phyloP scores from a whole-genome alignment of 2,329 filamentous ascomycete genomes.

The Coniochaeta hoffmannii region DNA sequence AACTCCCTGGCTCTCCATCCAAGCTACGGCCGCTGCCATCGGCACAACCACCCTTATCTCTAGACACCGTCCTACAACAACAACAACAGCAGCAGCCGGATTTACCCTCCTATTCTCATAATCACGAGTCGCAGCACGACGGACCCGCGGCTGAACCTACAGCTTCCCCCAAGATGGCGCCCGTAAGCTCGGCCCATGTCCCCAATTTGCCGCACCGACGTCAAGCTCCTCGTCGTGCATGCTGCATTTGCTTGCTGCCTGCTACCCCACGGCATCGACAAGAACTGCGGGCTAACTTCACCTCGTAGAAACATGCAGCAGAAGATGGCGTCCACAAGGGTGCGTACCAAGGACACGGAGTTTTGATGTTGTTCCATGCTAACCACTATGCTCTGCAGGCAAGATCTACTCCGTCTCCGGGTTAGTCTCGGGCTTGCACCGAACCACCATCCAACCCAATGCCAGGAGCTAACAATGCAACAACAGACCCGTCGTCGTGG shows the following conservation, averaged over 20 bases:
- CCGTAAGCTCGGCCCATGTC: slow-evolving; percentile 36
- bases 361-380: slow-evolving; percentile 9
- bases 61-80: neutral
- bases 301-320: slow-evolving; percentile 19
- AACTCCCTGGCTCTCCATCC: slow-evolving; percentile 3
- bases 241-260: slow-evolving; percentile 4
- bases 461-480: slow-evolving; percentile 22
- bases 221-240: slow-evolving; percentile 6
- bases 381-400: slow-evolving; percentile 30
- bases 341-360: slow-evolving; percentile 19
- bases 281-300: neutral
- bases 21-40: neutral
- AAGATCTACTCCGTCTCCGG: slow-evolving; percentile 58
- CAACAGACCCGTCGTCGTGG: slow-evolving; percentile 79
- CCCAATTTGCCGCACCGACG: slow-evolving; percentile 5
- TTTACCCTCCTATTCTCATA: slow-evolving; percentile 20
- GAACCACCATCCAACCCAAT: slow-evolving; percentile 4
- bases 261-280: slow-evolving; percentile 14
- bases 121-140: slow-evolving; percentile 20
- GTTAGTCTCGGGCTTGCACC: slow-evolving; percentile 31
- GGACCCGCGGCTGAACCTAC: slow-evolving; percentile 15
- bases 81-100: slow-evolving; percentile 10
- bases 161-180: slow-evolving; percentile 42
- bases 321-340: slow-evolving; percentile 31
- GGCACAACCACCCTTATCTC: slow-evolving; percentile 23